phyloP scores from a whole-genome alignment of 352 stramenopile genomes.

The Pythium pectinolyticum region DNA sequence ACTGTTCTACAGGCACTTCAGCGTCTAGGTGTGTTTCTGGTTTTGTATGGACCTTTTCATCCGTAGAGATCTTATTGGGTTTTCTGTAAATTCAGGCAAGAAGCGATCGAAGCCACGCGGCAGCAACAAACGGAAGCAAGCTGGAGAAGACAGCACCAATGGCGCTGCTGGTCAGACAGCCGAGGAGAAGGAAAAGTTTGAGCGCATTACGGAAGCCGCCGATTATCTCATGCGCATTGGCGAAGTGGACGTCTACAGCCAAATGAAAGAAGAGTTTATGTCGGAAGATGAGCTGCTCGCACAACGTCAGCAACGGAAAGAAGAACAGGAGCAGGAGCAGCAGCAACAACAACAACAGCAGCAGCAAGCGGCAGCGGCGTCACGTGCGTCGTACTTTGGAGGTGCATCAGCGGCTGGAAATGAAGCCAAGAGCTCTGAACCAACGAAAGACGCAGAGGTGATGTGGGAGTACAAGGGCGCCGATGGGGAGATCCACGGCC shows the following conservation, averaged over 20 bases:
- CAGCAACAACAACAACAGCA: conserved; percentile 26
- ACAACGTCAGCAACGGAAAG: conserved; percentile 33
- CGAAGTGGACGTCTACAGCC: conserved; percentile 78
- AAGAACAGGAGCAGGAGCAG: conserved; percentile 3
- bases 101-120: conserved; percentile 51
- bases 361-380: not conserved
- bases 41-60: not conserved
- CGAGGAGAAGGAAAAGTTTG: conserved; percentile 79
- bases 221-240: conserved; percentile 78
- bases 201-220: conserved; percentile 75
- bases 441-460: conserved; percentile 35
- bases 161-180: conserved; percentile 35
- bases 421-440: conserved; percentile 58
- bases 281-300: conserved; percentile 55
- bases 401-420: not conserved
- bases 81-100: conserved; percentile 28
- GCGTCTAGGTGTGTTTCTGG: conserved; percentile 41
- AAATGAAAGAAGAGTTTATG: conserved; percentile 83
- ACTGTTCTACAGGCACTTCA: conserved; percentile 76
- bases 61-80: not conserved
- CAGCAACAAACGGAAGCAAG: conserved; percentile 60
- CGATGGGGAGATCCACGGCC: conserved; percentile 73
- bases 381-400: conserved; percentile 18
- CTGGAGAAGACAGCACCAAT: conserved; percentile 22
- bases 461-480: conserved; percentile 82